phyloP scores from a whole-genome alignment of 805 yeast species.

The Wilhelminamyces savonicus region DNA sequence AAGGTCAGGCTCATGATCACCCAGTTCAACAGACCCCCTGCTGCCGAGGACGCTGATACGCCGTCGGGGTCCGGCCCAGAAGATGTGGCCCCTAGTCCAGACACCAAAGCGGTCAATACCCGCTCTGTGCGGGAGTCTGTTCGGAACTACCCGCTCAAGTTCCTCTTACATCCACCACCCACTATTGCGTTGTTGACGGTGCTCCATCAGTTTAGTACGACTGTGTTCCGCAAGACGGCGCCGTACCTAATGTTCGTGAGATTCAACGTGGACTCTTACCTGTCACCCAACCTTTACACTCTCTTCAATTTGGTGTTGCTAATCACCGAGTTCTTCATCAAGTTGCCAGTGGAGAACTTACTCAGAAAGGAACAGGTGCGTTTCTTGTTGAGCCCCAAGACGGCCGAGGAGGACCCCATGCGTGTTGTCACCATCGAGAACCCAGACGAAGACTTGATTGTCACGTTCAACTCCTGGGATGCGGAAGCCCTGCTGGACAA shows the following conservation, averaged over 20 bases:
- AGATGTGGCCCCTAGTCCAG: not conserved
- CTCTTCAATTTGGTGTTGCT: constrained; percentile 55
- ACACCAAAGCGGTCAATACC: constrained; percentile 16
- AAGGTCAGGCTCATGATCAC: constrained; percentile 74
- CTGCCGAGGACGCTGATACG: constrained; percentile 2
- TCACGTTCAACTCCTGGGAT: constrained; percentile 32
- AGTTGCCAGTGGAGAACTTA: constrained; percentile 82
- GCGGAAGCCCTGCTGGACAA: constrained; percentile 1
- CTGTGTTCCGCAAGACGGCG: constrained; percentile 57
- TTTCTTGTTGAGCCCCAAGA: constrained; percentile 43
- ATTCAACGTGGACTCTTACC: constrained; percentile 61
- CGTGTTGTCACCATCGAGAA: constrained; percentile 37
- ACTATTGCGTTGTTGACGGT: constrained; percentile 40
- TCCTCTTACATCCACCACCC: constrained; percentile 52
- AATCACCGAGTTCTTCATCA: constrained; percentile 62
- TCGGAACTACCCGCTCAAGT: constrained; percentile 48
- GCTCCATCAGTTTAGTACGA: constrained; percentile 54
- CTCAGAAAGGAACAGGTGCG: constrained; percentile 78
- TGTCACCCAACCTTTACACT: constrained; percentile 56
- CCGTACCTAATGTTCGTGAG: constrained; percentile 57
- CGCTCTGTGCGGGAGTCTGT: constrained; percentile 72
- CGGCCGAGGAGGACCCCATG: constrained; percentile 26
- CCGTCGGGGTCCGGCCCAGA: not conserved
- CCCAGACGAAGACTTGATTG: constrained; percentile 46
- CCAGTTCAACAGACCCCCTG: constrained; percentile 36